A percentile compares a stretch with the other conserved stretches of the same genome.
Conservation (phyloP, 179 eudicot genomes). For the Beta corolliflora region DNA sequence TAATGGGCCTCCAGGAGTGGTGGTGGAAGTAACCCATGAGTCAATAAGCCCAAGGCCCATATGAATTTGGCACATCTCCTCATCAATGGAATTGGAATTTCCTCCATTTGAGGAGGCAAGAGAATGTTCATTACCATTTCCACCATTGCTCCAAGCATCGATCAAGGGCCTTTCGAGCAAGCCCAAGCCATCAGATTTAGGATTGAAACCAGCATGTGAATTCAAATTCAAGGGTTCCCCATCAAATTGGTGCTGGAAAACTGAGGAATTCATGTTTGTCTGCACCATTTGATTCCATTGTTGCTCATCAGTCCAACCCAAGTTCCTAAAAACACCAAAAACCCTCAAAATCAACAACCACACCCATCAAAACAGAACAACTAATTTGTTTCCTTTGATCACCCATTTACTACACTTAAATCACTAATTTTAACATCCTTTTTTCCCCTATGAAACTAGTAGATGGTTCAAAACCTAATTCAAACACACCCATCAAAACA, state of each 20-base stretch:
- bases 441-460: not conserved
- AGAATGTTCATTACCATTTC: slow-evolving; percentile 25
- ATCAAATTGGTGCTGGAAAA: slow-evolving; percentile 27
- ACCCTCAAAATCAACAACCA: slow-evolving; percentile 12
- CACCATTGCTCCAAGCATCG: slow-evolving; percentile 52
- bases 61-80: slow-evolving; percentile 45
- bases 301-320: slow-evolving; percentile 45
- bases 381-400: no score
- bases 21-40: slow-evolving; percentile 42
- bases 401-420: no score
- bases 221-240: slow-evolving; percentile 32
- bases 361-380: not conserved
- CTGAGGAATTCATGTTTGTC: slow-evolving; percentile 29
- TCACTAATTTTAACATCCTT: not conserved
- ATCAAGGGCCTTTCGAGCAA: slow-evolving; percentile 44
- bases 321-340: slow-evolving; percentile 28
- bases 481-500: not conserved
- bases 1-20: slow-evolving; percentile 67
- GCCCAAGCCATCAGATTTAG: slow-evolving; percentile 28
- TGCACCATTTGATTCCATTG: slow-evolving; percentile 44
- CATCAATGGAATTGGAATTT: slow-evolving; percentile 33
- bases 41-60: slow-evolving; percentile 45
- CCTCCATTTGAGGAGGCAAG: slow-evolving; percentile 48
- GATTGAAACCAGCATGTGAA: slow-evolving; percentile 22
- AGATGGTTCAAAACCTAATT: no score